Evolutionary conservation across 495 filamentous ascomycete species (phyloP), one percentile per base, ranked within the genome.

Genomic region (Haplographium delicatum): DNA sequence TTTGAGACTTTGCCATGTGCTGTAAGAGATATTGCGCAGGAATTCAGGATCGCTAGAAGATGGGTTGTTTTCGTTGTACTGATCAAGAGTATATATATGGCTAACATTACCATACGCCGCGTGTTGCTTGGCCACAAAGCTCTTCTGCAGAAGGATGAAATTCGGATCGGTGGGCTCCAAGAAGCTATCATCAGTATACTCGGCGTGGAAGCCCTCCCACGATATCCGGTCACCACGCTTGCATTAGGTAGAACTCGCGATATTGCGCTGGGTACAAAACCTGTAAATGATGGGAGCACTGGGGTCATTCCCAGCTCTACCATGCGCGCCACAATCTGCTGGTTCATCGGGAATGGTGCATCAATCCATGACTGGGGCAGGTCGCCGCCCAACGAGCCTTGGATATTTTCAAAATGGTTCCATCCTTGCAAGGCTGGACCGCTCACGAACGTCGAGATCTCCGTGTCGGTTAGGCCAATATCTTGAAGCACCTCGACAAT

Each of bases 341-440:
- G 67, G 49, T 76, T 69, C 25, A 79, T 46, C 0, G 61, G 62
- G 44, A 71, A 74, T 50, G 77, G 74, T 19, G 54, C 46, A 31
- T 74, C 65, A 28, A 76, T 67, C 73, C 73, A 79, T 15, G 54
- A 46, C 25, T 56, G 50, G 1, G 73, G 73, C n/a, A 75, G 45
- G 13, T 65, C 57, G 13, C 70, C 72, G 19, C 62, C 61, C 72
- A 70, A 75, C 4, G 67, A 72, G 1, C 74, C 74, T 56, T 78
- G 74, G 30, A 77, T 77, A 39, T 79, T 79, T 4, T 74, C 76
- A 47, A 79, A 73, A 7, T 72, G 69, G 37, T 79, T 77, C 76
- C 76, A 79, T n/a, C 74, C 68, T 47, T 74, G 68, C 40, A 79
- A 79, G 0, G 74, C 73, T 2, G 74, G 74, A 0, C 76, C 74